Evolutionary conservation across 2,329 filamentous ascomycete species (phyloP).

Genomic region (Aspergillus arachidicola): DNA sequence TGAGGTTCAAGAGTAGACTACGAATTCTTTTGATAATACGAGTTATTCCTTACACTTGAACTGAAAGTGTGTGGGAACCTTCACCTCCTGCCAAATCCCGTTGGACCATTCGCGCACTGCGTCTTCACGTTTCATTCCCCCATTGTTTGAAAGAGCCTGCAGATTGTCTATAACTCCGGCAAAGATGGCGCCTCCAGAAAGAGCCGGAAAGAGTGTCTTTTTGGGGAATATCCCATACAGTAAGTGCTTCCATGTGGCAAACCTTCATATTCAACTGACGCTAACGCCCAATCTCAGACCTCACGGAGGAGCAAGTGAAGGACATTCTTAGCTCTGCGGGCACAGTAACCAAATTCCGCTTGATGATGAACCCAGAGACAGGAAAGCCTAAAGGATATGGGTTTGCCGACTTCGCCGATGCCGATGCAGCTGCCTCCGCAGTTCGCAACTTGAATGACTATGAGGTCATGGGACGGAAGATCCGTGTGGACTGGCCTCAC

Average conservation of each 20-base stretch:
- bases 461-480: conserved; percentile 91
- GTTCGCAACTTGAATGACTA: conserved; percentile 94
- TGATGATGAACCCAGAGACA: conserved; percentile 95
- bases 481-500: conserved; percentile 94
- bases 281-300: conserved; percentile 60
- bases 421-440: conserved; percentile 87
- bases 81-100: neutral
- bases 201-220: conserved; percentile 50
- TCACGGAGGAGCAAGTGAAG: conserved; percentile 93
- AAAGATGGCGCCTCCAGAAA: conserved; percentile 46
- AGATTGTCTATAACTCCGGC: neutral
- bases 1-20: neutral
- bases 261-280: neutral
- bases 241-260: conserved; percentile 58
- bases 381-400: conserved; percentile 95
- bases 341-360: conserved; percentile 85
- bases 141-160: conserved; percentile 2
- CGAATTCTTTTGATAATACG: neutral
- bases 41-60: neutral
- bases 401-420: conserved; percentile 92
- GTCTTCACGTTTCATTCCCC: neutral
- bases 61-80: neutral
- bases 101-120: neutral
- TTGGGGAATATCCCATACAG: conserved; percentile 66
- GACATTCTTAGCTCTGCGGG: conserved; percentile 91